Percentiles rank a stretch among this genome's conserved stretches.
Evolutionary conservation across 2,329 filamentous ascomycete genomes (phyloP).

Genomic region (Zasmidium citrigriseum): DNA sequence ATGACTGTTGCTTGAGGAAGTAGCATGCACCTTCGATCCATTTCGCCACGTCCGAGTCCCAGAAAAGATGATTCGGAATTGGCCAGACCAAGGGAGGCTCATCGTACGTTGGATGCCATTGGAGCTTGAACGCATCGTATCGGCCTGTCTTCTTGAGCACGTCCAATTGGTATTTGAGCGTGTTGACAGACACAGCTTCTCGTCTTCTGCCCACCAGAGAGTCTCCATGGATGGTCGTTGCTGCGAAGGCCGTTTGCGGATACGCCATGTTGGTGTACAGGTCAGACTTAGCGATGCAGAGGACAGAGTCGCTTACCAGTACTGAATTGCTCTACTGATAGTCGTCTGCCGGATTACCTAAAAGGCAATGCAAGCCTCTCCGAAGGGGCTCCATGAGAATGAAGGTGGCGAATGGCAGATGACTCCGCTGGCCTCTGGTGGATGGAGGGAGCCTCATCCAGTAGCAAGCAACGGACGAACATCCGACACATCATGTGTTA

Average conservation of each 20-base stretch:
- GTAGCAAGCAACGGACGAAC: too few species aligned
- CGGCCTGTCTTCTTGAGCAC: conserved; percentile 56
- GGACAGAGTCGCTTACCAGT: too few species aligned
- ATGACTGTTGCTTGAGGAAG: conserved; percentile 47
- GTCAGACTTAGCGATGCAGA: background rate
- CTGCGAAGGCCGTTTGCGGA: conserved; percentile 44
- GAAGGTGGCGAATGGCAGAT: too few species aligned
- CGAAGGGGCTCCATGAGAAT: too few species aligned
- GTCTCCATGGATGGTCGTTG: conserved; percentile 27
- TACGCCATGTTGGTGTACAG: conserved; percentile 35
- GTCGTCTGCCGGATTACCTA: background rate
- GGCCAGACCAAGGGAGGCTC: conserved; percentile 56
- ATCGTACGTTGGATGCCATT: conserved; percentile 58
- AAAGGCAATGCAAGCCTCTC: too few species aligned
- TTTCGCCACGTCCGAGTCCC: conserved; percentile 61
- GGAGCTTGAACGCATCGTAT: conserved; percentile 57
- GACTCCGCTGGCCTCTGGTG: too few species aligned
- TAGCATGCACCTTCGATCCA: conserved; percentile 66
- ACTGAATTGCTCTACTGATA: too few species aligned
- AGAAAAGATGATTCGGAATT: conserved; percentile 60
- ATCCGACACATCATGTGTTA: too few species aligned
- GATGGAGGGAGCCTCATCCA: too few species aligned
- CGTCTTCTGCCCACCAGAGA: conserved; percentile 43
- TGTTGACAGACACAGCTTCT: conserved; percentile 45
- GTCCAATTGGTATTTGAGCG: conserved; percentile 54